A percentile compares a stretch with the other conserved stretches of the same genome.
Evolutionary conservation across 257 asterid species (phyloP).

Genomic region (Penstemon eatonii): DNA sequence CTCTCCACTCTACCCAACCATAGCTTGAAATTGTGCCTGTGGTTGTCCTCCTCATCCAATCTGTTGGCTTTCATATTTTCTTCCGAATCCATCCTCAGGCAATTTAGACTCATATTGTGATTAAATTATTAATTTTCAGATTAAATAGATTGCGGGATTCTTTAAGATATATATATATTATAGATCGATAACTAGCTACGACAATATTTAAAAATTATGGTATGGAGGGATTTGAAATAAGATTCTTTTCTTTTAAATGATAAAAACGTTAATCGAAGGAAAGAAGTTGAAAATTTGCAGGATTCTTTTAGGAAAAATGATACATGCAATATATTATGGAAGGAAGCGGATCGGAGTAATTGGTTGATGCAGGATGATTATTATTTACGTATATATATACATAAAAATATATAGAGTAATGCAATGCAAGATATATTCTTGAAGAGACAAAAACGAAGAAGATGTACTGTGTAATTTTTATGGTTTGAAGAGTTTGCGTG

Average conservation of each 20-base stretch:
- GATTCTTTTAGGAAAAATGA: no score
- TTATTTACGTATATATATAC: no score
- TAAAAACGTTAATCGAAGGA: no score
- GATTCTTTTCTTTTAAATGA: no score
- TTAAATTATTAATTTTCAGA: neutral
- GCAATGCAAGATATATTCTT: neutral
- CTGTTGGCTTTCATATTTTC: conserved; percentile 10
- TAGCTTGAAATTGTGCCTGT: conserved; percentile 8
- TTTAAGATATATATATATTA: no score
- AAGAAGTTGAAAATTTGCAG: no score
- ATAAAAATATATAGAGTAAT: neutral
- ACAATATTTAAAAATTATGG: no score
- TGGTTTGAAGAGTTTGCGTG: conserved; percentile 1
- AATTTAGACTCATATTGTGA: conserved; percentile 31
- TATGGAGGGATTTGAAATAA: no score
- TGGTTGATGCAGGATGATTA: no score
- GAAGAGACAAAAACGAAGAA: neutral
- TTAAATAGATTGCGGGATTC: neutral
- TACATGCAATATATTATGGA: no score
- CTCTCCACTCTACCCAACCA: conserved; percentile 20
- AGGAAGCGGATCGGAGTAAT: no score
- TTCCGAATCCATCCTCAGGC: conserved; percentile 29
- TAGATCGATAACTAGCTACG: no score
- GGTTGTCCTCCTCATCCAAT: conserved; percentile 8
- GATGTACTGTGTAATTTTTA: neutral